Evolutionary conservation across 495 filamentous ascomycete species (phyloP).

Genomic region (Pyronema domesticum): DNA sequence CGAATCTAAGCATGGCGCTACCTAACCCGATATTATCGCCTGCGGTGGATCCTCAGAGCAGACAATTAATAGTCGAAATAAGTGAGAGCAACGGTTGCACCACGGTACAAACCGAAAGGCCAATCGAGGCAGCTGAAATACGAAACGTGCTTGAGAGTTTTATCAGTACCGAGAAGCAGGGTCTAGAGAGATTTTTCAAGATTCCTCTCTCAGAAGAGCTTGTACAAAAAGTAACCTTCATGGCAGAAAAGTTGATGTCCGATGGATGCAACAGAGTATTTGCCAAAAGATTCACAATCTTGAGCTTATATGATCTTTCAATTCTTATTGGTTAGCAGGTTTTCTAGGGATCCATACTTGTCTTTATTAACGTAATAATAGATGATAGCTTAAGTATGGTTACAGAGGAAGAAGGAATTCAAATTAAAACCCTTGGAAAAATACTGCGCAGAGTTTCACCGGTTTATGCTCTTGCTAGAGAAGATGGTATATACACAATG

Average conservation of each 20-base stretch:
- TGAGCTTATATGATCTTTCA: slow-evolving; percentile 11
- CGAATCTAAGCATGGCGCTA: too few species aligned
- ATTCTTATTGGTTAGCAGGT: slow-evolving; percentile 13
- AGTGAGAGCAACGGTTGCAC: too few species aligned
- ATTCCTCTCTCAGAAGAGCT: neutral
- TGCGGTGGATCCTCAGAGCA: too few species aligned
- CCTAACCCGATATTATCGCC: too few species aligned
- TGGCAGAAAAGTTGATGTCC: neutral
- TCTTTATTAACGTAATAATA: neutral
- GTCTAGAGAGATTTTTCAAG: neutral
- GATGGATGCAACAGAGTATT: slow-evolving; percentile 2
- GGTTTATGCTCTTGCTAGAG: slow-evolving; percentile 45
- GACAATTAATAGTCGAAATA: too few species aligned
- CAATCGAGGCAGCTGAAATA: too few species aligned
- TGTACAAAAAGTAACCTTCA: neutral
- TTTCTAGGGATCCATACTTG: too few species aligned
- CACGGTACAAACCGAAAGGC: too few species aligned
- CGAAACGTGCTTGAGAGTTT: too few species aligned
- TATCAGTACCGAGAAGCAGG: too few species aligned
- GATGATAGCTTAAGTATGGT: slow-evolving; percentile 54
- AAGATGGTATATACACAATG: slow-evolving; percentile 40
- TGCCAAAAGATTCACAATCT: slow-evolving; percentile 3
- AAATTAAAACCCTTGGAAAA: slow-evolving; percentile 41
- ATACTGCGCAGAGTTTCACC: slow-evolving; percentile 41
- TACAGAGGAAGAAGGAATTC: slow-evolving; percentile 37